Evolutionary conservation across 2,329 filamentous ascomycete species (phyloP).

Genomic region (Paraconiothyrium sp.): DNA sequence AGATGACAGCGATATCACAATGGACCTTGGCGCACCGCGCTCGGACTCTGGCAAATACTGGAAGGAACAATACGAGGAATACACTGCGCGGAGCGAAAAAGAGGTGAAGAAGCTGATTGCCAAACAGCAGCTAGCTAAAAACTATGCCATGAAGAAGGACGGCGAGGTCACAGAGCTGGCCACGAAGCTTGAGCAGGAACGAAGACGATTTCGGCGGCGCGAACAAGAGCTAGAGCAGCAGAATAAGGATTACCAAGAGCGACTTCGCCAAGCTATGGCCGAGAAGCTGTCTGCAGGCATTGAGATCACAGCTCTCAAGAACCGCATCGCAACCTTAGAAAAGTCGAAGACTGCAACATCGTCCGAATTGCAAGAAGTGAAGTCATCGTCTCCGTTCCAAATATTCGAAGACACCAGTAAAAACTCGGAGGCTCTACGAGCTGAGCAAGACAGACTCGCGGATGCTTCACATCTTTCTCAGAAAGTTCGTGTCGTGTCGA

Average conservation of each 20-base stretch:
- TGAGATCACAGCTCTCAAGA: slow-evolving; percentile 47
- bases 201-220: slow-evolving; percentile 70
- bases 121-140: slow-evolving; percentile 82
- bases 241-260: slow-evolving; percentile 58
- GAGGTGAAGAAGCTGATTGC: slow-evolving; percentile 81
- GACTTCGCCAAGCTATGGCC: slow-evolving; percentile 43
- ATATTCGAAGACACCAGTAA: slow-evolving; percentile 45
- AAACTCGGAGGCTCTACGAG: slow-evolving; percentile 23
- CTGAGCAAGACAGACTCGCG: slow-evolving; percentile 19
- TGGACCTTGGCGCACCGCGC: slow-evolving; percentile 76
- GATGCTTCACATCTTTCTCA: slow-evolving; percentile 29
- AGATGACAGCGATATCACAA: slow-evolving; percentile 69
- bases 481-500: slow-evolving; percentile 27
- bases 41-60: slow-evolving; percentile 81
- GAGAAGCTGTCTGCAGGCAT: slow-evolving; percentile 44
- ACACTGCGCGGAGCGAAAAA: slow-evolving; percentile 74
- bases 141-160: slow-evolving; percentile 81
- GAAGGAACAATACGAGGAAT: slow-evolving; percentile 80
- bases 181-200: slow-evolving; percentile 73
- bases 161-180: slow-evolving; percentile 72
- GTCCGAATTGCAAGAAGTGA: slow-evolving; percentile 27
- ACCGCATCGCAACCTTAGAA: slow-evolving; percentile 42
- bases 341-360: slow-evolving; percentile 29
- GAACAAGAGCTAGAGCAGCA: slow-evolving; percentile 71
- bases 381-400: slow-evolving; percentile 31